Percentiles rank a stretch among this genome's conserved stretches.
phyloP scores from a whole-genome alignment of 345 rosid species.

The Diplotaxis tenuifolia region DNA sequence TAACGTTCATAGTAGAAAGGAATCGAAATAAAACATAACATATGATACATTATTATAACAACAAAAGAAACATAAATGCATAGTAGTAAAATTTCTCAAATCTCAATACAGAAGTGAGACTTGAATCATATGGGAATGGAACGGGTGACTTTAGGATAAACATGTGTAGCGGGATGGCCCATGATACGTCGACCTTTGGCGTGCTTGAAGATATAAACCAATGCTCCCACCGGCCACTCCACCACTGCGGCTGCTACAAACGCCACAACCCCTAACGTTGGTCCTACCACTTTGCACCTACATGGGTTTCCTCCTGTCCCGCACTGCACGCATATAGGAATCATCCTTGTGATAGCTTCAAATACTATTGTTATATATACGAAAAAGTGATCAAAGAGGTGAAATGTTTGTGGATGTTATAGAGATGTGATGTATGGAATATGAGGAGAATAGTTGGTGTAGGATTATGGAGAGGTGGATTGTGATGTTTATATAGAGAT shows the following conservation, averaged over 20 bases:
- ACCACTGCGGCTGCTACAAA: slow-evolving; percentile 62
- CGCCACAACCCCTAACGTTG: slow-evolving; percentile 76
- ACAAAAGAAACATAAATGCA: not conserved
- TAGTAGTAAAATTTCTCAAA: slow-evolving; percentile 1
- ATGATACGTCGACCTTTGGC: slow-evolving; percentile 71
- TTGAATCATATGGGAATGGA: slow-evolving; percentile 56
- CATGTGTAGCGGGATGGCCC: slow-evolving; percentile 81
- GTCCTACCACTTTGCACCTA: slow-evolving; percentile 87
- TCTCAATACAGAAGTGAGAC: not conserved
- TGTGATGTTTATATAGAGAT: slow-evolving; percentile 31
- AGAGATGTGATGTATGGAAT: slow-evolving; percentile 19
- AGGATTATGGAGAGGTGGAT: not conserved
- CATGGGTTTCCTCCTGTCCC: slow-evolving; percentile 69
- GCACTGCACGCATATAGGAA: slow-evolving; percentile 74
- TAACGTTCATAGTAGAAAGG: not conserved
- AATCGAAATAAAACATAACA: not conserved
- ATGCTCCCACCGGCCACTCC: slow-evolving; percentile 90
- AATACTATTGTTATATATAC: not conserved
- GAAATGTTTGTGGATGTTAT: slow-evolving; percentile 21
- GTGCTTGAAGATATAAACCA: slow-evolving; percentile 70
- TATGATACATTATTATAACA: not conserved
- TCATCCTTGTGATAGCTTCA: slow-evolving; percentile 17
- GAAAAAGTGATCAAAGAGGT: not conserved
- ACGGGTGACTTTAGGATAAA: slow-evolving; percentile 58
- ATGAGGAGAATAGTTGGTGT: slow-evolving; percentile 22